Base-by-base conservation (phyloP, 2,329 filamentous ascomycete species). In the Botrytis elliptica region DNA sequence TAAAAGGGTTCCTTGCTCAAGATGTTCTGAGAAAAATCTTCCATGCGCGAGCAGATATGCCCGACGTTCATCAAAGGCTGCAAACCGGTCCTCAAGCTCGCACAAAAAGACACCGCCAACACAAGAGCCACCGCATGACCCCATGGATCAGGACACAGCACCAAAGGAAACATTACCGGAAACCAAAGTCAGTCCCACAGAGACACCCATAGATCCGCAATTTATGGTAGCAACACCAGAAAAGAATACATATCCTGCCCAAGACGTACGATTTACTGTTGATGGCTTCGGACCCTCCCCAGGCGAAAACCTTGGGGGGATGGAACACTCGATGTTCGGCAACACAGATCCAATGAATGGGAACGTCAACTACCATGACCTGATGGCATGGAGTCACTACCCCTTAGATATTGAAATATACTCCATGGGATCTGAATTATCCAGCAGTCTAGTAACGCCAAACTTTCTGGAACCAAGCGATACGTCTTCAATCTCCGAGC, bases 1-100 rank as follows among this genome's bases (percentile, higher is more conserved):
- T 74, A 87, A 87, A 77, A 81, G 82, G 71, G 83, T 85, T 1
- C 85, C 85, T 0, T 87, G 86, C 75, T 82, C 84, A n/a, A 82
- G 85, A 72, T 87, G 86, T 73, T 79, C 82, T 9, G 84, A 86
- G 63, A 87, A 87, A 79, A 84, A 83, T 73, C 78, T 87, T n/a
- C 78, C 82, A 1, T 85, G 87, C 76, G 83, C 83, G 7, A 84
- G 85, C 3, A 82, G 87, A 22, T 88, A 85, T 78, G 86, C 87
- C 2, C 82, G 86, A 38, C 82, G 87, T 46, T 85, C 86, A 2
- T 85, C 85, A 42, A 88, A 88, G 77, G 84, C 72, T 44, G 70
- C 72, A 38, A 72, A 72, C 20, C 40, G 68, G 44, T 46, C 70
- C 9, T 70, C 70, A 46, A 67, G 69, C 42, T 70, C 73, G 44